Evolutionary conservation across 768 basidiomycete species (phyloP).

Genomic region (Mycena galericulata): DNA sequence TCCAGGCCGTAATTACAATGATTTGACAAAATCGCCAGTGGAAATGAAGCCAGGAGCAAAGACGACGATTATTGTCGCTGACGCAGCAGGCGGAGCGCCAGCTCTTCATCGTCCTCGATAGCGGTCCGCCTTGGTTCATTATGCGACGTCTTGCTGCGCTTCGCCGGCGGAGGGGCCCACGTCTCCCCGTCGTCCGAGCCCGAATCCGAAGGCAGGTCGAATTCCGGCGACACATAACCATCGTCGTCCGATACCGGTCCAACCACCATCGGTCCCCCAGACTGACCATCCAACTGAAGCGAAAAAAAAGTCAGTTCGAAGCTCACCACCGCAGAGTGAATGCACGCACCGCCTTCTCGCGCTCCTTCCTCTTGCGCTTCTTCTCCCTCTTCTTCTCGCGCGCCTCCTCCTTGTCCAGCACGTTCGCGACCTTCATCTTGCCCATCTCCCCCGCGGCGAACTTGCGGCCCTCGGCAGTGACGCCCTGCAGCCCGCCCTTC

Average conservation of each 20-base stretch:
- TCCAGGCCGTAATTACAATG: too few relatives aligned
- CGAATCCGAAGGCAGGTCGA: constrained; percentile 59
- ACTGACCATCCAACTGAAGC: constrained; percentile 43
- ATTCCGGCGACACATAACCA: constrained; percentile 79
- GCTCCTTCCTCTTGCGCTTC: constrained; percentile 91
- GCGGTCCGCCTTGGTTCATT: constrained; percentile 22
- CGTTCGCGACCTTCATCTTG: constrained; percentile 78
- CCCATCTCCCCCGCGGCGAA: constrained; percentile 82
- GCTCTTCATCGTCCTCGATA: constrained; percentile 58
- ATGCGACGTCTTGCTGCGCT: constrained; percentile 41
- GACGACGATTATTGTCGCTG: constrained; percentile 26
- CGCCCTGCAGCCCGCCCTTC: constrained; percentile 73
- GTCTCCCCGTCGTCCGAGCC: constrained; percentile 48
- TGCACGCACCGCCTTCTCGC: constrained; percentile 61
- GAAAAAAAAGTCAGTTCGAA: constrained; percentile 36
- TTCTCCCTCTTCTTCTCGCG: constrained; percentile 91
- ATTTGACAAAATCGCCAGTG: background rate
- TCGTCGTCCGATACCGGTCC: constrained; percentile 43
- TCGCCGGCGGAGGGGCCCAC: constrained; percentile 44
- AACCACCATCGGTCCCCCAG: constrained; percentile 50
- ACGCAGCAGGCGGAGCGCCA: constrained; percentile 73
- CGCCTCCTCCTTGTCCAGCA: constrained; percentile 83
- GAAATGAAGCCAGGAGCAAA: background rate
- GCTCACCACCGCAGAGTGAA: constrained; percentile 31
- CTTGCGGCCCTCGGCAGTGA: constrained; percentile 70